Evolutionary conservation across 108 stramenopile species (phyloP).

Genomic region (Nitzschia putrida): DNA sequence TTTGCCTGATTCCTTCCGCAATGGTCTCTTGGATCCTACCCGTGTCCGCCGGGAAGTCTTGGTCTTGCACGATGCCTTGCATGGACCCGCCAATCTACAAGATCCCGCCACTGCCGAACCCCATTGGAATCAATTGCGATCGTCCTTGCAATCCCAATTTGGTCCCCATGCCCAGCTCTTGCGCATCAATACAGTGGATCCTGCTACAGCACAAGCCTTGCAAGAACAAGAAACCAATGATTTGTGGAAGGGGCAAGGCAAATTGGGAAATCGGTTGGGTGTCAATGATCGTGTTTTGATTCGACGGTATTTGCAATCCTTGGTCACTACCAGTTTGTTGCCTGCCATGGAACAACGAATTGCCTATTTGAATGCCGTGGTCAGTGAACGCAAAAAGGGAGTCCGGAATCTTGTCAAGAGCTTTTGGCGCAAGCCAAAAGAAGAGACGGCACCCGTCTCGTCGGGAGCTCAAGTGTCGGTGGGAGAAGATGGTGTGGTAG

Average conservation of each 20-base stretch:
- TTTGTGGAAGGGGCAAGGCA: conserved; percentile 53
- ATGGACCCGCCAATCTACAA: conserved; percentile 63
- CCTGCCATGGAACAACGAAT: conserved; percentile 83
- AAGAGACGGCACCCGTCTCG: conserved; percentile 2
- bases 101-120: not conserved
- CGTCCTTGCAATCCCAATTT: conserved; percentile 57
- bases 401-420: conserved; percentile 81
- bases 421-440: conserved; percentile 79
- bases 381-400: conserved; percentile 85
- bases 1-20: conserved; percentile 63
- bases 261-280: conserved; percentile 59
- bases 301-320: conserved; percentile 64
- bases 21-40: conserved; percentile 69
- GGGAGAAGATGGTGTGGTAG: conserved; percentile 17
- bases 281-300: conserved; percentile 62
- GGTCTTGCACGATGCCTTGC: conserved; percentile 71
- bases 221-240: conserved; percentile 48
- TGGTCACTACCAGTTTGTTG: conserved; percentile 56
- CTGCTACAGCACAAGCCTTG: conserved; percentile 38
- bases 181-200: conserved; percentile 59
- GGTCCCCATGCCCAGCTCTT: conserved; percentile 64
- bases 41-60: conserved; percentile 67
- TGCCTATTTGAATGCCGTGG: conserved; percentile 70
- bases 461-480: not conserved
- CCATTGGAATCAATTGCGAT: conserved; percentile 16